Conservation (phyloP, 2,329 filamentous ascomycete genomes). For the Byssoonygena ceratinophila region DNA sequence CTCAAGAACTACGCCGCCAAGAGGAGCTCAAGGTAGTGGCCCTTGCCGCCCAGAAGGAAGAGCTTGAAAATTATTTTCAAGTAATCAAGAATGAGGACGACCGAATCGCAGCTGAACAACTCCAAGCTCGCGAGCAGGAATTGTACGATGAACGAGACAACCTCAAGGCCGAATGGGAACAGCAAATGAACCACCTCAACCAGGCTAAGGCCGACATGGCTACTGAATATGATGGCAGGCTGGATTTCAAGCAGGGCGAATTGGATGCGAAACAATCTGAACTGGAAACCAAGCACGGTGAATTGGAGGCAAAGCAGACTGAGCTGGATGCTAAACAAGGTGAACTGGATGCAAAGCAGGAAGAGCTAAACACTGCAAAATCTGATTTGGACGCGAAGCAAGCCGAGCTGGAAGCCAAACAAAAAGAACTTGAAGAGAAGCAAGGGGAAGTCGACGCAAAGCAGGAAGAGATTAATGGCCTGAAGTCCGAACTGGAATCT, state of each 20-base stretch:
- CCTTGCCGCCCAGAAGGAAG: conserved; percentile 36
- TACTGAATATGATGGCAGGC: conserved; percentile 27
- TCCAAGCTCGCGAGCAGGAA: conserved; percentile 34
- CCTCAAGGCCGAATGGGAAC: conserved; percentile 28
- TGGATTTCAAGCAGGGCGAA: conserved; percentile 22
- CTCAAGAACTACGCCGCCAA: conserved; percentile 32
- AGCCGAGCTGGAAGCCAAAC: conserved; percentile 15
- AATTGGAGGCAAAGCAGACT: conserved; percentile 22
- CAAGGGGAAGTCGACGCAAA: conserved; percentile 14
- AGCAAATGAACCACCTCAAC: conserved; percentile 31
- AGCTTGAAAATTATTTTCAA: conserved; percentile 40
- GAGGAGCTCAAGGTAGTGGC: conserved; percentile 27
- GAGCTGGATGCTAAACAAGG: conserved; percentile 20
- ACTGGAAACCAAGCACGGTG: conserved; percentile 22
- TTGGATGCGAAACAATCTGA: conserved; percentile 26
- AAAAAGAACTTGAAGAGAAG: conserved; percentile 15
- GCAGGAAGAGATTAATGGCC: conserved; percentile 17
- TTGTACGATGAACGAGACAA: conserved; percentile 33
- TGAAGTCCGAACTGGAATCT: conserved; percentile 20
- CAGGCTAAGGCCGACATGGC: conserved; percentile 29
- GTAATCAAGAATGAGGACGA: conserved; percentile 37
- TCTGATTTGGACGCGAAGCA: conserved; percentile 18
- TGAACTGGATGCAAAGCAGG: conserved; percentile 14
- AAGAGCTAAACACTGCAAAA: conserved; percentile 19
- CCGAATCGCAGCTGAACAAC: conserved; percentile 29